Evolutionary conservation across 2,329 filamentous ascomycete genomes (phyloP).

Genomic region (Colletotrichum zoysiae): DNA sequence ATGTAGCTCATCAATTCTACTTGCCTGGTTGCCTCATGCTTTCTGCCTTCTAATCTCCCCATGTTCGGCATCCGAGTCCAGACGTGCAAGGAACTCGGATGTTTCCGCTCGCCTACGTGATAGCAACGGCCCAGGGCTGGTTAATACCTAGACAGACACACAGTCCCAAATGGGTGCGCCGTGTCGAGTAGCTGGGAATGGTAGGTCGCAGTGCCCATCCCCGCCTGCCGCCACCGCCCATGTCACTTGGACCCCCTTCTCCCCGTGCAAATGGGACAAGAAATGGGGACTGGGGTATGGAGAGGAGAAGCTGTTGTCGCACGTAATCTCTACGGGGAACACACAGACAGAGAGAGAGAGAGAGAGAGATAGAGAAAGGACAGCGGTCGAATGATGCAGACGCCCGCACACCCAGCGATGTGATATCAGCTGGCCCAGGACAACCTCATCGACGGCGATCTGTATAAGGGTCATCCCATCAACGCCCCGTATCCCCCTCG

Average conservation of each 20-base stretch:
- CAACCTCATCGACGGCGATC: constrained; percentile 34
- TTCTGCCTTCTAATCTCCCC: constrained; percentile 4
- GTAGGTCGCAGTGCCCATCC: background rate
- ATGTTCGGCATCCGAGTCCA: background rate
- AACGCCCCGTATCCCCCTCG: constrained; percentile 8
- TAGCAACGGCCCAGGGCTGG: background rate
- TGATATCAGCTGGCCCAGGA: constrained; percentile 2
- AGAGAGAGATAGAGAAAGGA: background rate
- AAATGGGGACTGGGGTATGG: background rate
- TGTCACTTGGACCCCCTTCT: background rate
- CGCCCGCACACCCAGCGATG: constrained; percentile 1
- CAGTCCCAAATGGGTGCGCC: background rate
- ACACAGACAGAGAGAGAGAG: background rate
- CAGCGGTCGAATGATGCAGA: background rate
- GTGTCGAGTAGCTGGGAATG: constrained; percentile 10
- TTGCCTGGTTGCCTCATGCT: constrained; percentile 3
- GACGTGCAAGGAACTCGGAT: background rate
- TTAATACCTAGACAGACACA: background rate
- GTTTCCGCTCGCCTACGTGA: background rate
- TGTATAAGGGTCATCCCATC: constrained; percentile 32
- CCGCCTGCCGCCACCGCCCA: constrained; percentile 11
- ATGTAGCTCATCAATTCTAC: constrained; percentile 11
- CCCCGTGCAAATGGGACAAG: background rate
- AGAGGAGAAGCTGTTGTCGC: constrained; percentile 3
- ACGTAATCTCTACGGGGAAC: background rate